Base-by-base conservation (phyloP, 208 protist genomes). In the Crithidia mellificae region DNA sequence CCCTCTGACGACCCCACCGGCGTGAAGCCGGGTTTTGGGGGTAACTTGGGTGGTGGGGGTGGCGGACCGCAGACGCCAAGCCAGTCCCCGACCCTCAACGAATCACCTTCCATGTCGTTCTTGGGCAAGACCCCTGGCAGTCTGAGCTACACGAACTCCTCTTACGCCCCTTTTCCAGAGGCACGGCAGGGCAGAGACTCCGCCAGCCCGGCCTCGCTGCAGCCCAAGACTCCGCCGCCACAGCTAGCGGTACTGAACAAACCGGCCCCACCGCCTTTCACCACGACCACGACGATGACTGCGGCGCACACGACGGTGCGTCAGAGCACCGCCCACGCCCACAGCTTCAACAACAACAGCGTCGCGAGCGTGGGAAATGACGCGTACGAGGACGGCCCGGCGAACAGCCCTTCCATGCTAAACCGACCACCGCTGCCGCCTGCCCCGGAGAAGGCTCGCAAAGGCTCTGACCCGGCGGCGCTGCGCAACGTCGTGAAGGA, bases 401-500 rank as follows among this genome's bases (percentile, higher is more conserved):
- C 25, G 0, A 68, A 46, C 51, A 44, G 11, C 36, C 38, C 50
- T 15, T 22, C 32, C 22, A 17, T 61, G 24, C 44, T 29, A 14
- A 24, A 20, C 22, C 53, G 19, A 24, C 12, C 11, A 2, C 47
- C 29, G 25, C 25, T 22, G 22, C 25, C 22, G 20, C 30, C 24
- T 15, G 15, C 34, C 5, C 27, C 29, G 39, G 52, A 61, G 20
- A 25, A 34, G 11, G 41, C 46, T n/a, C 49, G 34, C 38, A 57
- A 43, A 19, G 36, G 30, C n/a, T 25, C 34, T 30, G 46, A 52
- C 27, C 38, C 66, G 14, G 24, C 47, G 12, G 54, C 64, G 57
- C n/a, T 80, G 47, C 57, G 63, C n/a, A 57, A 57, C 11, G 76
- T 80, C 1, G 49, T 84, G 27, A 73, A 78, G 29, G 69, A 85